These are phyloP conservation scores for Fragilaria crotonensis DNA, from an alignment of 108 stramenopile genomes.

Conservation along the genomic window DNA sequence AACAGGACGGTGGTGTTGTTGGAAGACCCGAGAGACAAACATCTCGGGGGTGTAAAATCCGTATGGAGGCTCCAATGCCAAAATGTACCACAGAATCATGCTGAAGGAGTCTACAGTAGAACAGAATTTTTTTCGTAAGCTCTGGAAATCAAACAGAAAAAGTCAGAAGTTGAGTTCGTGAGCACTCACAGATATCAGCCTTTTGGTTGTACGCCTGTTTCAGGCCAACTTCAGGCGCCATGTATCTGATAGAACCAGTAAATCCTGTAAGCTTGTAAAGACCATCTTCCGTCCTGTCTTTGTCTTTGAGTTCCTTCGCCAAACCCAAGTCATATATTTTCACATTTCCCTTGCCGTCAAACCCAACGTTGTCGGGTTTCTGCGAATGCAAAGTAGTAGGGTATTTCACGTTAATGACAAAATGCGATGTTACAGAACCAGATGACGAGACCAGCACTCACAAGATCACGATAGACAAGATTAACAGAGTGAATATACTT, in stretches of 20 bases:
- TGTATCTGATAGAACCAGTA: conserved; percentile 86
- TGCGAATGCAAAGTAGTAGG: background rate
- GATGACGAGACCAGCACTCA: conserved; percentile 18
- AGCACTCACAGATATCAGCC: conserved; percentile 62
- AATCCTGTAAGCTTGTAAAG: conserved; percentile 50
- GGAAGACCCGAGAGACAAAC: conserved; percentile 45
- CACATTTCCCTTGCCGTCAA: conserved; percentile 28
- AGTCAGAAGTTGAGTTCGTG: background rate
- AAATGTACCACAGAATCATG: conserved; percentile 64
- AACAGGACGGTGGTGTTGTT: conserved; percentile 43
- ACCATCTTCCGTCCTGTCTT: conserved; percentile 14
- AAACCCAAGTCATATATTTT: conserved; percentile 66
- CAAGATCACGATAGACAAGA: conserved; percentile 45
- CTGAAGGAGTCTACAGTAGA: conserved; percentile 68
- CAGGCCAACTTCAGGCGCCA: conserved; percentile 88
- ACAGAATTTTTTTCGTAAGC: conserved; percentile 58
- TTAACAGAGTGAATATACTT: conserved; percentile 30
- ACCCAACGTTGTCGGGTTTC: conserved; percentile 3
- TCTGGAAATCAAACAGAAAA: no score
- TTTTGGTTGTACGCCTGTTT: conserved; percentile 86
- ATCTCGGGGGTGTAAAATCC: conserved; percentile 33
- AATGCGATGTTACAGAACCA: no score
- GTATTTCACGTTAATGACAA: background rate
- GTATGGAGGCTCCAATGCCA: conserved; percentile 66
- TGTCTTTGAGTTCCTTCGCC: conserved; percentile 48